Base-by-base conservation (phyloP, 441 rosid genomes). In the Erysimum cheiri region DNA sequence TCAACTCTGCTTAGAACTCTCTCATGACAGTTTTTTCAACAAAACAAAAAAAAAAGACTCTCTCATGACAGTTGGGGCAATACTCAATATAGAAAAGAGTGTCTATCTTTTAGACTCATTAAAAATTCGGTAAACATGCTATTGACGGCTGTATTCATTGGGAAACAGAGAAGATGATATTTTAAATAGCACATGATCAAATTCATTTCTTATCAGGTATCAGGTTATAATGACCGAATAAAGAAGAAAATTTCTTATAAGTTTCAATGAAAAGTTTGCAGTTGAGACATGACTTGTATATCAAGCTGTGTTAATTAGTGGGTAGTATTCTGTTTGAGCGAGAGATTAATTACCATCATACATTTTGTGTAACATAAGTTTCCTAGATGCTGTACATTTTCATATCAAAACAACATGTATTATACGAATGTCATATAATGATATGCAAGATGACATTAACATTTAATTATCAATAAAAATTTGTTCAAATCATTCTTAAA, bases 201-300 rank as follows among this genome's bases (percentile, higher is more conserved):
- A 15, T 48, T 63, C 12, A n/a, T 22, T 4, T 22, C 8, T 33
- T n/a, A 19, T 19, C 22, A 19, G 22, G 22, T 28, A 49, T 35
- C 6, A n/a, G 5, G 57, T 47, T 63, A 35, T n/a, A n/a, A 49
- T 36, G 4, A 32, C 17, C 32, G 55, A 46, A 31, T 62, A 11
- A 62, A 31, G 52, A 60, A 41, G 22, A 36, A 5, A 62, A 64
- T 60, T 13, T 19, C 22, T 6, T 28, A 26, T 4, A 40, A 41
- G 22, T 29, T 60, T 29, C 28, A 29, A 15, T 6, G 53, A 29
- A 61, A 9, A 43, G 7, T 1, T 3, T 11, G 14, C 26, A 28
- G 65, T 6, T 53, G 4, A n/a, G 4, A 22, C 24, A 1, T 31
- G 6, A 6, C 19, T 8, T 35, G 36, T 49, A 35, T 19, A 35